phyloP scores from a whole-genome alignment of 345 rosid species.

The Eucalyptus pauciflora region DNA sequence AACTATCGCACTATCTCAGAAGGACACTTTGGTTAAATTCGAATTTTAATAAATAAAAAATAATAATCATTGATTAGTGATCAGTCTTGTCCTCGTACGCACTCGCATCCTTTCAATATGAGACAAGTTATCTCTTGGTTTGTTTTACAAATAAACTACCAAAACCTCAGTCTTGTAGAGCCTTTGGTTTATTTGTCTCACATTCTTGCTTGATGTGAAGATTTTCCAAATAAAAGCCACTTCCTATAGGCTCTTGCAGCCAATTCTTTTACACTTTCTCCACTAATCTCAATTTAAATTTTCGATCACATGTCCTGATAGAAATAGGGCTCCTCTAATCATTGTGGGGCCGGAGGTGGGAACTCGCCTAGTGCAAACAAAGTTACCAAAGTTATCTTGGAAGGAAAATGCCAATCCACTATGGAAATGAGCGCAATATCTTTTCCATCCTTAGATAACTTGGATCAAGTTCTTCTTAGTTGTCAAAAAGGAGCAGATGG shows the following conservation, averaged over 20 bases:
- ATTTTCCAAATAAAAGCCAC: not conserved
- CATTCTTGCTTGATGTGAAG: not conserved
- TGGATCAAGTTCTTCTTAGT: not conserved
- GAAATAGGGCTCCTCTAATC: not conserved
- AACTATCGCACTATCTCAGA: too few relatives aligned
- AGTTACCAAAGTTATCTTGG: not conserved
- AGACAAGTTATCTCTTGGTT: too few relatives aligned
- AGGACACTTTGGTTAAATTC: too few relatives aligned
- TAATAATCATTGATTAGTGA: too few relatives aligned
- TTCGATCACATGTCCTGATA: not conserved
- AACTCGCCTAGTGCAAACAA: not conserved
- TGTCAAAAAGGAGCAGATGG: not conserved
- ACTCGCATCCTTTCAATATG: too few relatives aligned
- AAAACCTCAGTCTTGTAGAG: not conserved
- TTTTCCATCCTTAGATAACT: not conserved
- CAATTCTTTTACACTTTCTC: not conserved
- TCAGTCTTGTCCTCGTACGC: fast-evolving
- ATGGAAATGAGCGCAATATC: not conserved
- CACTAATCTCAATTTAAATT: not conserved
- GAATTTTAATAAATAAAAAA: too few relatives aligned
- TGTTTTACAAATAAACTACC: too few relatives aligned
- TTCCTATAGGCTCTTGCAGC: not conserved
- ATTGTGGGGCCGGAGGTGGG: not conserved
- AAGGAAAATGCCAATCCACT: not conserved
- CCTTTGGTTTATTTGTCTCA: not conserved